These are phyloP conservation scores for Flaveria linearis DNA, from an alignment of 129 eudicot genomes.

Conservation along the genomic window DNA sequence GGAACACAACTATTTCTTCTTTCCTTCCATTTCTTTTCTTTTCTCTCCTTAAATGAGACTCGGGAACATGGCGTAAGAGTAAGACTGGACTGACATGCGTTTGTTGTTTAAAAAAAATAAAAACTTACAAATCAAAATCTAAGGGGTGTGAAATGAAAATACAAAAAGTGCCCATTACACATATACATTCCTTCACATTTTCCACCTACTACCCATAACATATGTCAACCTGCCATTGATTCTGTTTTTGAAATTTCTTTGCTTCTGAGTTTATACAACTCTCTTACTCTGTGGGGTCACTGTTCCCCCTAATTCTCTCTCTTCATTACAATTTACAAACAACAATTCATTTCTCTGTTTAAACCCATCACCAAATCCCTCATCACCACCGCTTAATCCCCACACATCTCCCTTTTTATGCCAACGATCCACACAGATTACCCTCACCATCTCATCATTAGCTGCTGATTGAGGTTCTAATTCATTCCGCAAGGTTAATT, in stretches of 20 bases:
- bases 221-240: slow-evolving; percentile 33
- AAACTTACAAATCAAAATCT: background rate
- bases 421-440: background rate
- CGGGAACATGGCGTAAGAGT: too few species aligned
- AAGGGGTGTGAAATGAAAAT: slow-evolving; percentile 3
- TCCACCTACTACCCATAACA: slow-evolving; percentile 30
- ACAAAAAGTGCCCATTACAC: background rate
- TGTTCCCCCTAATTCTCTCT: background rate
- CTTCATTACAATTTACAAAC: slow-evolving; percentile 8
- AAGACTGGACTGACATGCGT: too few species aligned
- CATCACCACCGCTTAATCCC: background rate
- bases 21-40: too few species aligned
- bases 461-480: background rate
- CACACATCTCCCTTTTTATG: background rate
- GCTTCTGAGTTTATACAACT: background rate
- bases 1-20: too few species aligned
- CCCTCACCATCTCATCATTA: slow-evolving; percentile 18
- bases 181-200: background rate
- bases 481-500: slow-evolving; percentile 4
- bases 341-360: background rate
- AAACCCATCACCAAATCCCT: background rate
- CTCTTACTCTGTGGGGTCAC: slow-evolving; percentile 21
- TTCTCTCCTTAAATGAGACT: too few species aligned
- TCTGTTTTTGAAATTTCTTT: slow-evolving; percentile 23
- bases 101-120: too few species aligned